phyloP scores from a whole-genome alignment of 2,329 filamentous ascomycete species.

The Aspergillus carbonarius region DNA sequence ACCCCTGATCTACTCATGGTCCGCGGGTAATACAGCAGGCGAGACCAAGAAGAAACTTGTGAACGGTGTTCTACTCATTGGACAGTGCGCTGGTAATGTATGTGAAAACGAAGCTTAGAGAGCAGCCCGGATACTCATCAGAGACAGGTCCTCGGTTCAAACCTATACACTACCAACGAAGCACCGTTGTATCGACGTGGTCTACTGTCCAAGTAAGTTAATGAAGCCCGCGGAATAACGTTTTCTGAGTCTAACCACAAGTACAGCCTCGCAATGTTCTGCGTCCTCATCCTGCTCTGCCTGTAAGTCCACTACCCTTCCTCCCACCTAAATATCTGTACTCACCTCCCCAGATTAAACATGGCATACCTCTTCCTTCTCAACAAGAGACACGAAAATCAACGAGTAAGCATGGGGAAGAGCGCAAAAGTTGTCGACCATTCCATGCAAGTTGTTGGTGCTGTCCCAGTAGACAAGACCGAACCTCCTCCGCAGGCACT shows the following conservation, averaged over 20 bases:
- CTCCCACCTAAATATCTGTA: background rate
- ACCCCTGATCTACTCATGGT: constrained; percentile 70
- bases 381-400: constrained; percentile 56
- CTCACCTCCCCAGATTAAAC: constrained; percentile 27
- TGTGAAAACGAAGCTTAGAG: background rate
- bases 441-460: constrained; percentile 53
- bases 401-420: constrained; percentile 60
- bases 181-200: constrained; percentile 59
- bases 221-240: background rate
- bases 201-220: constrained; percentile 53
- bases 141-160: constrained; percentile 58
- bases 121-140: background rate
- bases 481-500: constrained; percentile 27
- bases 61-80: constrained; percentile 64
- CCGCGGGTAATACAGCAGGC: constrained; percentile 61
- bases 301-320: constrained; percentile 26
- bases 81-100: constrained; percentile 63
- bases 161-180: constrained; percentile 62
- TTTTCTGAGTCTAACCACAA: background rate
- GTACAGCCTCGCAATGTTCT: constrained; percentile 56
- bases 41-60: constrained; percentile 70
- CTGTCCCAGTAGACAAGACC: constrained; percentile 27
- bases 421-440: constrained; percentile 57
- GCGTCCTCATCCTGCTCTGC: constrained; percentile 57
- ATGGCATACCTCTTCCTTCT: constrained; percentile 53